A percentile compares a stretch with the other conserved stretches of the same genome.
These are phyloP conservation scores for Fraxinus platypoda DNA, from an alignment of 305 asterid species.

Conservation along the genomic window DNA sequence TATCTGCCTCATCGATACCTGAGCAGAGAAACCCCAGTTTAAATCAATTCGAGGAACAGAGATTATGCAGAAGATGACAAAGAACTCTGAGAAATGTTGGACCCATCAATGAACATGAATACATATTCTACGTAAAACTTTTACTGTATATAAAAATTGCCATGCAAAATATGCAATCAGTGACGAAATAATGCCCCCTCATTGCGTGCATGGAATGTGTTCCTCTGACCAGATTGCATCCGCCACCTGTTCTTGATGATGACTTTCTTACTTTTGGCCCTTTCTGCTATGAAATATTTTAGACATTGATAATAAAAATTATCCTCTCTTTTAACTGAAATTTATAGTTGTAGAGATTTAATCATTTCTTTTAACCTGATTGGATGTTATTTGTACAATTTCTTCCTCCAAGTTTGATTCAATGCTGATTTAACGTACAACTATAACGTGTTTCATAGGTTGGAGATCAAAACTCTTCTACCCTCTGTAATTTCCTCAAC, in stretches of 20 bases:
- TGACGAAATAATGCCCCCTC: slow-evolving; percentile 29
- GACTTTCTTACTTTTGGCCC: slow-evolving; percentile 19
- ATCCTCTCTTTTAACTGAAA: no score
- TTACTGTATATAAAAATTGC: background rate
- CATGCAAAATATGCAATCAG: slow-evolving; percentile 25
- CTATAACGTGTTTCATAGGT: background rate
- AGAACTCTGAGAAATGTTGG: background rate
- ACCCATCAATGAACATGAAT: background rate
- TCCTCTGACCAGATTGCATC: slow-evolving; percentile 20
- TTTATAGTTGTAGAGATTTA: background rate
- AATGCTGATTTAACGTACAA: no score
- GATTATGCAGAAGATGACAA: background rate
- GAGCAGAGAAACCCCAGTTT: background rate
- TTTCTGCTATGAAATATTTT: background rate
- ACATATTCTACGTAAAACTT: slow-evolving; percentile 2
- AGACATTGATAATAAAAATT: no score
- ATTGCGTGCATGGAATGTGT: slow-evolving; percentile 35
- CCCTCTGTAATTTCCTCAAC: background rate
- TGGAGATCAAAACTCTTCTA: no score
- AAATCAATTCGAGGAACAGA: background rate
- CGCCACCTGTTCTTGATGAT: slow-evolving; percentile 37
- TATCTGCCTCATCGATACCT: background rate
- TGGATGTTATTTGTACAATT: background rate
- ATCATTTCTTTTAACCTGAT: no score
- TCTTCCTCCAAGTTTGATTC: background rate